Evolutionary conservation across 2,329 filamentous ascomycete species (phyloP).

Genomic region (Atkinsonella texensis): DNA sequence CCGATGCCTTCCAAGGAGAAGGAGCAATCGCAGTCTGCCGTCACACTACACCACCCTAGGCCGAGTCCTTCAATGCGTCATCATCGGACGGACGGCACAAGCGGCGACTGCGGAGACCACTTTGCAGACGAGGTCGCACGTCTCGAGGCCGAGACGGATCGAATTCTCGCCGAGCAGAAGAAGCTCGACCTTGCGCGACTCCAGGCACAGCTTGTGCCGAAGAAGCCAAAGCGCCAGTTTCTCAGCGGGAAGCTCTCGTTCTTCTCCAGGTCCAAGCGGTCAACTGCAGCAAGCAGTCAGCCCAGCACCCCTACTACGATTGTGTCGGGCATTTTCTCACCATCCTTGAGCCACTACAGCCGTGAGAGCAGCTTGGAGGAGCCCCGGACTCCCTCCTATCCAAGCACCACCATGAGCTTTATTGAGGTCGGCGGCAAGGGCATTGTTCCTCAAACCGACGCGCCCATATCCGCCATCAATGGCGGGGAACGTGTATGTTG

Average conservation of each 20-base stretch:
- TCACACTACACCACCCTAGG: neutral
- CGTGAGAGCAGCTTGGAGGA: conserved; percentile 23
- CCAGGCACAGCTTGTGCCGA: conserved; percentile 27
- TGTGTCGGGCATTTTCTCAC: conserved; percentile 23
- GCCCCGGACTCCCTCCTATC: conserved; percentile 12
- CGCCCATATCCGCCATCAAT: conserved; percentile 70
- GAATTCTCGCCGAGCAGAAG: conserved; percentile 37
- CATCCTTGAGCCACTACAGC: conserved; percentile 23
- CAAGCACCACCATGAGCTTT: conserved; percentile 20
- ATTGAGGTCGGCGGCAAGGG: conserved; percentile 35
- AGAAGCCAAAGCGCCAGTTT: conserved; percentile 25
- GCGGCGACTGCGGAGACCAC: conserved; percentile 5
- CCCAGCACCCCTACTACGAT: conserved; percentile 21
- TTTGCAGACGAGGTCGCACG: conserved; percentile 29
- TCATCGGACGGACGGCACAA: neutral
- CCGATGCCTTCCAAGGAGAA: neutral
- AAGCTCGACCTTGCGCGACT: conserved; percentile 35
- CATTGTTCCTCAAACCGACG: conserved; percentile 49
- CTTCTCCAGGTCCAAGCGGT: conserved; percentile 30
- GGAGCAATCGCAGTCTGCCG: neutral
- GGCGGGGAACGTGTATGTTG: conserved; percentile 58
- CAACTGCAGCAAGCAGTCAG: conserved; percentile 20
- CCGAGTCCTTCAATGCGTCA: neutral
- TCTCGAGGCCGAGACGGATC: conserved; percentile 35
- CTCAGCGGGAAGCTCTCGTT: conserved; percentile 38